These are phyloP conservation scores for Yamadazyma paraphyllophila DNA, from an alignment of 805 yeast genomes.

Conservation along the genomic window DNA sequence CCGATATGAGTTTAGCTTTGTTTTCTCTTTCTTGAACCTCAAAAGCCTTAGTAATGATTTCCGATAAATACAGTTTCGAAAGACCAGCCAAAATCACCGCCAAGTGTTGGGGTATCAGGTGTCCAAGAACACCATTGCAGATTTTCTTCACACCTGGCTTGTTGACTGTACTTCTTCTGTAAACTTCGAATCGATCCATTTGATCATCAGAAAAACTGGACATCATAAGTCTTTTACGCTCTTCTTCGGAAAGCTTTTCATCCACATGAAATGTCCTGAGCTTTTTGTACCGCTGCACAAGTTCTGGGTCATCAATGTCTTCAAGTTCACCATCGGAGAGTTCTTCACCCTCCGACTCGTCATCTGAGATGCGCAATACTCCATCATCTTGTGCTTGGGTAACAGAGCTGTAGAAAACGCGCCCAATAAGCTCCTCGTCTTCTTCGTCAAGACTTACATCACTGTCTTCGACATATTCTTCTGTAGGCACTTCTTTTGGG, in stretches of 20 bases:
- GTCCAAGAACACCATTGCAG: conserved; percentile 76
- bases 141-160: conserved; percentile 76
- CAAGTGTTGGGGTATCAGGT: conserved; percentile 73
- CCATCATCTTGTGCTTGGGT: conserved; percentile 14
- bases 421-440: conserved; percentile 44
- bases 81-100: conserved; percentile 82
- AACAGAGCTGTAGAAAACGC: conserved; percentile 34
- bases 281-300: conserved; percentile 28
- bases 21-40: conserved; percentile 61
- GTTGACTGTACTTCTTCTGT: conserved; percentile 62
- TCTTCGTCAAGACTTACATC: conserved; percentile 45
- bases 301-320: conserved; percentile 35
- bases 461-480: conserved; percentile 14
- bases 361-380: conserved; percentile 20
- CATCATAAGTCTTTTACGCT: conserved; percentile 59
- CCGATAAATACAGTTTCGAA: conserved; percentile 88
- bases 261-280: conserved; percentile 32
- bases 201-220: conserved; percentile 78
- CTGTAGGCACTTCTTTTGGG: background rate
- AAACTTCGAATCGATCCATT: conserved; percentile 82
- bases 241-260: conserved; percentile 44
- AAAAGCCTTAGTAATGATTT: conserved; percentile 77
- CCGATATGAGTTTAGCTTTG: conserved; percentile 38
- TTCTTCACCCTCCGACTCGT: conserved; percentile 19
- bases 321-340: conserved; percentile 9